A percentile compares a stretch with the other conserved stretches of the same genome.
Evolutionary conservation across 352 stramenopile genomes (phyloP).

Genomic region (Pythium aphanidermatum): DNA sequence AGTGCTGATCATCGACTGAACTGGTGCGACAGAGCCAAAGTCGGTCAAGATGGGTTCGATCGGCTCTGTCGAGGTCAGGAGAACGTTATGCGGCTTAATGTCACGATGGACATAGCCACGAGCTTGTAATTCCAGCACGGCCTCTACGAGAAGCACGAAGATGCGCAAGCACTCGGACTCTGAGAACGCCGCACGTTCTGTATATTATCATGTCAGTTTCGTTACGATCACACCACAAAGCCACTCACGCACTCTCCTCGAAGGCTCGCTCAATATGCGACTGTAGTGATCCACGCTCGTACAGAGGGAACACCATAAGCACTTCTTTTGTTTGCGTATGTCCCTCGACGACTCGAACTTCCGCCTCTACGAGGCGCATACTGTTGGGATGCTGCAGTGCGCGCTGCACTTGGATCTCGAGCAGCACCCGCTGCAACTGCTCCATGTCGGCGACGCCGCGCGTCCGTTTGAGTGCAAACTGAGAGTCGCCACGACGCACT

Average conservation of each 20-base stretch:
- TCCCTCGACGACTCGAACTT: conserved; percentile 24
- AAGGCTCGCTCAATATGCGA: conserved; percentile 31
- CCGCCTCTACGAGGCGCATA: conserved; percentile 44
- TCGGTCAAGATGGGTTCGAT: conserved; percentile 64
- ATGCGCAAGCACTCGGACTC: conserved; percentile 43
- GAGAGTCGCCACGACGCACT: conserved; percentile 30
- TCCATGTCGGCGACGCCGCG: conserved; percentile 45
- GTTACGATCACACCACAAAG: not conserved
- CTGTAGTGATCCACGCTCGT: conserved; percentile 49
- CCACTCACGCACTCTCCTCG: conserved; percentile 14
- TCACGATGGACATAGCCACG: conserved; percentile 66
- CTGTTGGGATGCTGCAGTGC: conserved; percentile 47
- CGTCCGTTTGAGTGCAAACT: conserved; percentile 64
- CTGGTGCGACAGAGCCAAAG: conserved; percentile 57
- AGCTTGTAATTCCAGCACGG: conserved; percentile 48
- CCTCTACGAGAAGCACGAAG: conserved; percentile 46
- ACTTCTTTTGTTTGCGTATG: conserved; percentile 34
- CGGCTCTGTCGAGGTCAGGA: conserved; percentile 36
- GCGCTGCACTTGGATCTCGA: conserved; percentile 70
- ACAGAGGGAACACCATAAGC: conserved; percentile 57
- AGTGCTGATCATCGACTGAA: conserved; percentile 24
- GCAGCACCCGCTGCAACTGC: conserved; percentile 45
- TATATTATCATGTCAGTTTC: not conserved
- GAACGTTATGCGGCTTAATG: conserved; percentile 70
- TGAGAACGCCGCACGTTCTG: conserved; percentile 29